Base-by-base conservation (phyloP, 352 stramenopile genomes). In the Plasmopara viticola region DNA sequence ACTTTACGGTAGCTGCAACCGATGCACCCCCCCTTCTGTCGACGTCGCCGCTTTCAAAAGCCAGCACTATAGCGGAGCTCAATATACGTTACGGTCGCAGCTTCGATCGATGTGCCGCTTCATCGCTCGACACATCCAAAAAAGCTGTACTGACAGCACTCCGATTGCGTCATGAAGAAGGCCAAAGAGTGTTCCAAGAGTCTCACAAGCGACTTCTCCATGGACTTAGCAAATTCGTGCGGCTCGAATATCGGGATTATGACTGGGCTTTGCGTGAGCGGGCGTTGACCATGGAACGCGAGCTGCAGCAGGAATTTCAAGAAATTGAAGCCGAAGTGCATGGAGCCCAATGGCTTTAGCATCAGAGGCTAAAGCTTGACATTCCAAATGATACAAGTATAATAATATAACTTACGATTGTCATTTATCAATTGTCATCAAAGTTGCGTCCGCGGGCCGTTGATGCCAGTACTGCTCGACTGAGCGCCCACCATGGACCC, bases 181-280 rank as follows among this genome's bases (percentile, higher is more conserved):
- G 58, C 8, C 68, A 84, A 43, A 56, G 66, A 9, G 44, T 68
- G 13, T 64, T 90, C 6, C 63, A 57, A 1, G 62, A 71, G 20
- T 65, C 68, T 2, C 65, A 80, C 18, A 70, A 70, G 15, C 69
- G 62, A n/a, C 54, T 87, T 20, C 70, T 84, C 33, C 58, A 51
- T 31, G 70, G 62, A 15, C 74, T 90, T 34, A 64, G 64, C 35
- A 76, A 74, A 41, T 87, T 87, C 45, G 60, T 90, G 34, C 74
- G 77, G 6, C 51, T 90, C 15, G 79, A 90, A 18, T 81, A 68
- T 28, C 61, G 56, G 25, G 42, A 63, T 6, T 62, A 68, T 40
- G 61, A 64, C 25, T 78, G 65, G 64, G 60, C 66, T 44, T 31
- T 85, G n/a, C 69, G 66, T 25, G 72, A 84, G 13, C 70, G 74